A percentile compares a stretch with the other conserved stretches of the same genome.
Conservation (phyloP, 202 grass and related monocot species). For the Setaria italica region DNA sequence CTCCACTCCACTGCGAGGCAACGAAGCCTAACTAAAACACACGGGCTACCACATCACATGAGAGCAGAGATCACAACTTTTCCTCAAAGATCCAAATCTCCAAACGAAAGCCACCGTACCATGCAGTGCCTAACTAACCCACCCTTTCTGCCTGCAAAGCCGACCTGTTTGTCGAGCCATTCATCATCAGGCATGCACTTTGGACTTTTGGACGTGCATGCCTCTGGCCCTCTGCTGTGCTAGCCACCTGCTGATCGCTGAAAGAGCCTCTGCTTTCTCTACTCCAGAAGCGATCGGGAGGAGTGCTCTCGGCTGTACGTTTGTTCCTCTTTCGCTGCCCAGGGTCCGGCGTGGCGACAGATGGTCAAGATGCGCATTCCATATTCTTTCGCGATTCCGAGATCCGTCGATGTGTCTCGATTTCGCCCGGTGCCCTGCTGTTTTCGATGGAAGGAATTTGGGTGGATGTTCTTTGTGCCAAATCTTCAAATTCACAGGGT, state of each 20-base stretch:
- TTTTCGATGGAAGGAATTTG: background rate
- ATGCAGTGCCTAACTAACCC: background rate
- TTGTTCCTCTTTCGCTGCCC: background rate
- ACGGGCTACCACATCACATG: no score
- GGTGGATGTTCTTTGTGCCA: background rate
- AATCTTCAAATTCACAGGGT: no score
- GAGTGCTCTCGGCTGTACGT: background rate
- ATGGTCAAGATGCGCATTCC: background rate
- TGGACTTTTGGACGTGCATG: background rate
- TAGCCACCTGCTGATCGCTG: background rate
- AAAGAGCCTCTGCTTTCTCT: background rate
- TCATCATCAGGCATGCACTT: background rate
- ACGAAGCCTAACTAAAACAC: no score
- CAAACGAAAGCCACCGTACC: background rate
- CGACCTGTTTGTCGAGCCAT: background rate
- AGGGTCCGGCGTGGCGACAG: background rate
- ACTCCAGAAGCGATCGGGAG: background rate
- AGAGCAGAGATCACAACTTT: background rate
- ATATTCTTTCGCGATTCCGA: slow-evolving; percentile 4
- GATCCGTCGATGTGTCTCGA: slow-evolving; percentile 8
- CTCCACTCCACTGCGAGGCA: no score
- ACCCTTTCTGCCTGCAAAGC: background rate
- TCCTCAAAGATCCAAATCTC: background rate
- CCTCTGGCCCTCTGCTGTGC: no score
- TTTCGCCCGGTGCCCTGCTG: background rate